Percentiles rank a stretch among this genome's conserved stretches.
Conservation (phyloP, 192 early-diverging fungal genomes). For the Thamnidium elegans region DNA sequence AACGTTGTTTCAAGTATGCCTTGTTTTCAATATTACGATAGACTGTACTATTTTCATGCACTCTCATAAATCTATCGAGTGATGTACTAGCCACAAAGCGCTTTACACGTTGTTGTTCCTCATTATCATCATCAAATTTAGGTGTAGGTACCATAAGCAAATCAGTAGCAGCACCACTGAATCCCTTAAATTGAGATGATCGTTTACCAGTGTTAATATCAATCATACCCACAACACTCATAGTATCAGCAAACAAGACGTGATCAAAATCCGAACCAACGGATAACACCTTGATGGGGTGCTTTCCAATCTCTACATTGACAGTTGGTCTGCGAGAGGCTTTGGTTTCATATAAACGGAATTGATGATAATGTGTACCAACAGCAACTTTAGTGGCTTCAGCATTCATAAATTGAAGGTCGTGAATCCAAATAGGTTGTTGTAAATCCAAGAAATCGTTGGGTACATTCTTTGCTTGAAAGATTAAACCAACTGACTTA, state of each 20-base stretch:
- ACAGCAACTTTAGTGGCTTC: conserved; percentile 57
- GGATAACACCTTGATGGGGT: conserved; percentile 58
- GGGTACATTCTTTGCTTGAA: conserved; percentile 79
- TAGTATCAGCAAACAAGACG: conserved; percentile 64
- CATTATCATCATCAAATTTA: background rate
- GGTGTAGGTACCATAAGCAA: conserved; percentile 2
- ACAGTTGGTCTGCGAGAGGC: conserved; percentile 65
- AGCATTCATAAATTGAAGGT: conserved; percentile 69
- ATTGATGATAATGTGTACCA: conserved; percentile 70
- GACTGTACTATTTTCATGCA: conserved; percentile 61
- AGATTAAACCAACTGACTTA: conserved; percentile 53
- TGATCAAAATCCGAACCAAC: conserved; percentile 48
- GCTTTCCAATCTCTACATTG: conserved; percentile 62
- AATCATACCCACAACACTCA: conserved; percentile 57
- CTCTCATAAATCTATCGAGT: conserved; percentile 74
- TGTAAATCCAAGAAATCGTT: conserved; percentile 80
- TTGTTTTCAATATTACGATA: conserved; percentile 53
- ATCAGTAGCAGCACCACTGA: conserved; percentile 53
- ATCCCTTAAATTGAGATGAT: conserved; percentile 61
- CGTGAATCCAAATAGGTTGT: conserved; percentile 86
- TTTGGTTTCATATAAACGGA: conserved; percentile 83
- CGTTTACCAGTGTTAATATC: conserved; percentile 57
- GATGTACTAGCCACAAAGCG: conserved; percentile 49
- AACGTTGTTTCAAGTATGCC: conserved; percentile 76
- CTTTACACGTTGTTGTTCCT: conserved; percentile 4